A percentile compares a stretch with the other conserved stretches of the same genome.
Evolutionary conservation across 257 asterid species (phyloP).

Genomic region (Jacaranda copaia): DNA sequence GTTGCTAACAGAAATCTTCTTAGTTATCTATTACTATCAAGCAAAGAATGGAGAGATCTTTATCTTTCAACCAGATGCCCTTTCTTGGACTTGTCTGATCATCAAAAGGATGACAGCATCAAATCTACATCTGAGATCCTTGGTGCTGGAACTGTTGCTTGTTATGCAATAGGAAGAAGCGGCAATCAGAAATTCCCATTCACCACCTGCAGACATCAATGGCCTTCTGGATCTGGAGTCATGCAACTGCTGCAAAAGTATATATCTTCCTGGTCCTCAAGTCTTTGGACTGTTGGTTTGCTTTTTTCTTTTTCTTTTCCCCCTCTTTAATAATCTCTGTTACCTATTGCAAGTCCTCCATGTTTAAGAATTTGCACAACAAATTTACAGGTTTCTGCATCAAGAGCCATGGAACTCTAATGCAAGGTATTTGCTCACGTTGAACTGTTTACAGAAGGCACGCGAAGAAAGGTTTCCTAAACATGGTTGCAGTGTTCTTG

Average conservation of each 20-base stretch:
- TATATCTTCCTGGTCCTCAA: conserved; percentile 26
- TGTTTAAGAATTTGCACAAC: conserved; percentile 25
- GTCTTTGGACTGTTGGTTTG: background rate
- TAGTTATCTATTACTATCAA: conserved; percentile 70
- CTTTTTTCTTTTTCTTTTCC: background rate
- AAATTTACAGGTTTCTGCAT: conserved; percentile 73
- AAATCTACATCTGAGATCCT: conserved; percentile 73
- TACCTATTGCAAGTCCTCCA: conserved; percentile 19
- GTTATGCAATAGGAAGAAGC: conserved; percentile 57
- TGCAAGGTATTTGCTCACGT: conserved; percentile 76
- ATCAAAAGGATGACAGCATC: conserved; percentile 50
- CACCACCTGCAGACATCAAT: conserved; percentile 58
- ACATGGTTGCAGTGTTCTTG: conserved; percentile 60
- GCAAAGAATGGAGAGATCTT: conserved; percentile 74
- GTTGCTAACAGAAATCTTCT: conserved; percentile 73
- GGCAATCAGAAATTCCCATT: conserved; percentile 42
- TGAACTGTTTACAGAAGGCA: conserved; percentile 76
- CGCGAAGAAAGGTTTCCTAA: conserved; percentile 76
- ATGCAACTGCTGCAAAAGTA: conserved; percentile 79
- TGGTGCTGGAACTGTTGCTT: conserved; percentile 91
- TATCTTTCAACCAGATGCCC: conserved; percentile 74
- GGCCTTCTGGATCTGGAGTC: conserved; percentile 48
- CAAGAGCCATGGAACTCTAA: conserved; percentile 91
- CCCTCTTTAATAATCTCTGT: background rate
- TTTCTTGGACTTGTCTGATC: conserved; percentile 52